phyloP scores from a whole-genome alignment of 1,139 yeast species.

The Diutina mesorugosa region DNA sequence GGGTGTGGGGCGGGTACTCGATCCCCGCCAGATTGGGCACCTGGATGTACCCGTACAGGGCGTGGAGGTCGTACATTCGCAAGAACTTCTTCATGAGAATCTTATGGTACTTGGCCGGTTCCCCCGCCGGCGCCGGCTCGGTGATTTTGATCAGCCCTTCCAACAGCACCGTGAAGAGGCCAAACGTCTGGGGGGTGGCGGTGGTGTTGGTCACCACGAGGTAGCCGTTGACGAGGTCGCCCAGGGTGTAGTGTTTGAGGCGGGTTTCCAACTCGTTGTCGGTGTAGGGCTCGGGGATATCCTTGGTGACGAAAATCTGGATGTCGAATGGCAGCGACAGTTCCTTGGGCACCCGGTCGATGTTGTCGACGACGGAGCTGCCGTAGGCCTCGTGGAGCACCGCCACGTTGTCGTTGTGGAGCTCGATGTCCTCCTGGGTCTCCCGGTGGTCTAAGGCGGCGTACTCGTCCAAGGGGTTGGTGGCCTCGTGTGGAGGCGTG shows the following conservation, averaged over 20 bases:
- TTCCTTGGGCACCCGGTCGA: constrained; percentile 24
- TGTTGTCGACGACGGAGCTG: constrained; percentile 31
- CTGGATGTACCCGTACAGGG: constrained; percentile 28
- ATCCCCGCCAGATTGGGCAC: constrained; percentile 41
- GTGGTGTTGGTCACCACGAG: constrained; percentile 24
- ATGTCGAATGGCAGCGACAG: constrained; percentile 27
- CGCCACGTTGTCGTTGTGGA: not conserved
- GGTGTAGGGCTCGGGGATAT: constrained; percentile 23
- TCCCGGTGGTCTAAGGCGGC: not conserved
- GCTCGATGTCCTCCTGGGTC: not conserved
- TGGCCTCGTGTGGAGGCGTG: not conserved
- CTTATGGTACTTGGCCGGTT: not conserved
- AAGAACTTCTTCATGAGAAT: constrained; percentile 27
- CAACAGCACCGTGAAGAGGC: constrained; percentile 31
- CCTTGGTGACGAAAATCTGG: constrained; percentile 30
- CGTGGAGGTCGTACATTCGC: constrained; percentile 36
- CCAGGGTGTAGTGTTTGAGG: constrained; percentile 24
- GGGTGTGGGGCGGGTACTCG: constrained; percentile 28
- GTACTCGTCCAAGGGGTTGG: not conserved
- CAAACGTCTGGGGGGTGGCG: constrained; percentile 27
- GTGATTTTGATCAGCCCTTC: constrained; percentile 32
- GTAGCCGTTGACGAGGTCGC: constrained; percentile 24
- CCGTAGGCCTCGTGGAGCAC: constrained; percentile 21
- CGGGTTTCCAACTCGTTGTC: constrained; percentile 27
- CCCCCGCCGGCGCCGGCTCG: constrained; percentile 10